Percentiles rank a stretch among this genome's conserved stretches.
Conservation (phyloP, 1,284 basidiomycete species). For the Moesziomyces globuligerus region DNA sequence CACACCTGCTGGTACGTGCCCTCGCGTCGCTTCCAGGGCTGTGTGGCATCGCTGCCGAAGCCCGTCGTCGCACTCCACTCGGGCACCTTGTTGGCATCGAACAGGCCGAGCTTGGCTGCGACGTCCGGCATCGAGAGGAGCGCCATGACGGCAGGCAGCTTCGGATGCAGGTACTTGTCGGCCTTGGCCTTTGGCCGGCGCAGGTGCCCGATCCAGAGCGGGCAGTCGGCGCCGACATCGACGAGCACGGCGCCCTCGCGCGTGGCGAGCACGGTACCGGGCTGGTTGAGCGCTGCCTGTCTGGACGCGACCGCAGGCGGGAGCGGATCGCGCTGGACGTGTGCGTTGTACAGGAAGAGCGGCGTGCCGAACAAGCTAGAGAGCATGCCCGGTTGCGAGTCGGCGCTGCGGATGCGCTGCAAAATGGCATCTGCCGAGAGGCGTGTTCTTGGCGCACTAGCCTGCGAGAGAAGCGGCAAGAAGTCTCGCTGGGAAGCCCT, state of each 20-base stretch:
- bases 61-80: slow-evolving; percentile 65
- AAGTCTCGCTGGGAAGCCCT: slow-evolving; percentile 66
- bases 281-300: slow-evolving; percentile 32
- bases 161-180: slow-evolving; percentile 67
- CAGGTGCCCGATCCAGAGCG: slow-evolving; percentile 70
- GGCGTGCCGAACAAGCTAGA: slow-evolving; percentile 63
- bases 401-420: slow-evolving; percentile 68
- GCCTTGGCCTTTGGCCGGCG: slow-evolving; percentile 68
- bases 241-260: slow-evolving; percentile 69
- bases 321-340: slow-evolving; percentile 63
- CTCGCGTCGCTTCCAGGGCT: slow-evolving; percentile 32
- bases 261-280: slow-evolving; percentile 68
- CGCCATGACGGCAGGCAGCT: slow-evolving; percentile 69
- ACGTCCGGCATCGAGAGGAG: slow-evolving; percentile 63
- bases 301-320: slow-evolving; percentile 23
- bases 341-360: slow-evolving; percentile 69
- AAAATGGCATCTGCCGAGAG: slow-evolving; percentile 68
- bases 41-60: slow-evolving; percentile 12
- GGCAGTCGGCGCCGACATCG: slow-evolving; percentile 66
- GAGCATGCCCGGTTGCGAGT: slow-evolving; percentile 70
- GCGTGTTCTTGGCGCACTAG: slow-evolving; percentile 1
- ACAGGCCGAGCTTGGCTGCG: slow-evolving; percentile 49
- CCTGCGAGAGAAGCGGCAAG: slow-evolving; percentile 11
- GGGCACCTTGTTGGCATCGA: slow-evolving; percentile 55
- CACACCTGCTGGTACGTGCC: slow-evolving; percentile 70